Percentiles rank a stretch among this genome's conserved stretches.
phyloP scores from a whole-genome alignment of 2,329 filamentous ascomycete genomes.

The Microcyclospora pomicola region DNA sequence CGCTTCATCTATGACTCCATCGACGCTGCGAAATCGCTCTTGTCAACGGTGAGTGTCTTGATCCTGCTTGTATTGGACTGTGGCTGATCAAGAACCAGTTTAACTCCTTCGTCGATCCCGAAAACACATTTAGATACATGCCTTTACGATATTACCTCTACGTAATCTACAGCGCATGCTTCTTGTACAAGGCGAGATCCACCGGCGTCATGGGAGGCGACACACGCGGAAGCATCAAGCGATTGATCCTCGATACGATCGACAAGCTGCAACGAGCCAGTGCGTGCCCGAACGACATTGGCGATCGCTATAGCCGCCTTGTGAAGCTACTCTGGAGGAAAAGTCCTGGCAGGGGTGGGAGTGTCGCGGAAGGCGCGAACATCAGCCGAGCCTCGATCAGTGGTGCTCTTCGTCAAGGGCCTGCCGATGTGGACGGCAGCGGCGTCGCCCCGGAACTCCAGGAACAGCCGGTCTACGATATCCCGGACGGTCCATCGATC shows the following conservation, averaged over 20 bases:
- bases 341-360: conserved; percentile 14
- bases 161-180: conserved; percentile 50
- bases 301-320: conserved; percentile 46
- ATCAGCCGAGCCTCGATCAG: conserved; percentile 1
- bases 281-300: conserved; percentile 44
- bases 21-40: conserved; percentile 48
- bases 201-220: conserved; percentile 45
- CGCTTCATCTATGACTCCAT: conserved; percentile 54
- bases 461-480: conserved; percentile 17
- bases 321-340: conserved; percentile 47
- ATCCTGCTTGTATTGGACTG: not conserved
- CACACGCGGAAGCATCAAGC: conserved; percentile 42
- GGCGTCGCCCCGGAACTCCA: not conserved
- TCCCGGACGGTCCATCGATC: conserved; percentile 22
- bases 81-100: conserved; percentile 19
- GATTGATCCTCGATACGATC: conserved; percentile 45
- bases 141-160: conserved; percentile 50
- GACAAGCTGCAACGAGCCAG: conserved; percentile 46
- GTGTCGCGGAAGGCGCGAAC: conserved; percentile 6
- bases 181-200: conserved; percentile 49
- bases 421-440: not conserved
- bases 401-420: conserved; percentile 2
- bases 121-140: conserved; percentile 48
- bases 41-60: conserved; percentile 31
- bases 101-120: conserved; percentile 45